Evolutionary conservation across 352 stramenopile species (phyloP).

Genomic region (Globisporangium cederbergense): DNA sequence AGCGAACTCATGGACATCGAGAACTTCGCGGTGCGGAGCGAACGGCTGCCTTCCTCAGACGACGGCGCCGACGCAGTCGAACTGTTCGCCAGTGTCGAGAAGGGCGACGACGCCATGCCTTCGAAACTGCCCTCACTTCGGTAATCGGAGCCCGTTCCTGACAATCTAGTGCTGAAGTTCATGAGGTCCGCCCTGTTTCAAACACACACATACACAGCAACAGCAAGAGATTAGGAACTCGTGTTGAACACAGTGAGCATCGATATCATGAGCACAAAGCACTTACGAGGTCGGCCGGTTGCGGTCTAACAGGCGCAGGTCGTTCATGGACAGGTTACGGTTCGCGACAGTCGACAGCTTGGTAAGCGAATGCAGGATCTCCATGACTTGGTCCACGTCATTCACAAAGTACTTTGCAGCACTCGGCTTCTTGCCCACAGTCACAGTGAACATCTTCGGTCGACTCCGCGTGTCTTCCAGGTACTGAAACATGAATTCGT

Average conservation of each 20-base stretch:
- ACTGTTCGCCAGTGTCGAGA: constrained; percentile 21
- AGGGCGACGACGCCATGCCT: constrained; percentile 36
- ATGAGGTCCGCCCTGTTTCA: constrained; percentile 27
- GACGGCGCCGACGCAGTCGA: constrained; percentile 23
- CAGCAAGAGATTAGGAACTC: background rate
- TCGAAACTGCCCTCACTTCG: constrained; percentile 50
- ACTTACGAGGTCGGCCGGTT: constrained; percentile 46
- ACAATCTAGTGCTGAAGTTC: constrained; percentile 22
- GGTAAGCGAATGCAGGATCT: constrained; percentile 87
- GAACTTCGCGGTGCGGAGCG: constrained; percentile 40
- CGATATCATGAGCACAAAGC: background rate
- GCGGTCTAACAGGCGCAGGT: constrained; percentile 69
- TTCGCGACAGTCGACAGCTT: constrained; percentile 83
- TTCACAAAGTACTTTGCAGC: constrained; percentile 97
- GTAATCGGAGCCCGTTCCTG: constrained; percentile 29
- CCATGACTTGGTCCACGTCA: constrained; percentile 95
- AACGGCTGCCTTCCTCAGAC: constrained; percentile 21
- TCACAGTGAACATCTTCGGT: constrained; percentile 92
- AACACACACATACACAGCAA: background rate
- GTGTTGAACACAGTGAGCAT: background rate
- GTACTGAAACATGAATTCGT: constrained; percentile 98
- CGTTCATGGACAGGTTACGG: constrained; percentile 84
- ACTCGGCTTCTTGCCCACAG: constrained; percentile 98
- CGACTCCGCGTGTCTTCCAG: constrained; percentile 65
- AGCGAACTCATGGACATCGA: constrained; percentile 88